Evolutionary conservation across 2,329 filamentous ascomycete genomes (phyloP), one percentile per base, ranked within the genome.

Genomic region (Coniochaeta hoffmannii): DNA sequence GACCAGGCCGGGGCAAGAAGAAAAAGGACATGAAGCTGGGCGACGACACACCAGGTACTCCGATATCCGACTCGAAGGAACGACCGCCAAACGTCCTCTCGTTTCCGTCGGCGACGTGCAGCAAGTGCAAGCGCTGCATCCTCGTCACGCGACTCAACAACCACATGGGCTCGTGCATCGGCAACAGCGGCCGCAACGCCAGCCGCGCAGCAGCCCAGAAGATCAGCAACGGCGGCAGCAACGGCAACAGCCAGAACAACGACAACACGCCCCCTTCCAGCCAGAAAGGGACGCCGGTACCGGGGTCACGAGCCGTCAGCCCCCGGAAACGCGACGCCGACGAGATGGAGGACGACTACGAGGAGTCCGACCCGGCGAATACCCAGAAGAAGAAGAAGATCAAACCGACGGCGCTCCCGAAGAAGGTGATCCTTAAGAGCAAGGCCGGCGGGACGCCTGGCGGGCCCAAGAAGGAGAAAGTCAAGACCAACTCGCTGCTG

Each of bases 1-100:
- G 81, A 0, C 84, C 85, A 22, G 84, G 84, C 14, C 80, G 87
- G 58, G 88, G 87, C 58, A 89, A 88, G 74, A 89, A 88, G 76
- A 90, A 87, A 79, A 90, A 89, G 77, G 87, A 86, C 68, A 84
- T 85, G 74, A 82, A 76, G 70, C 66, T 69, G 50, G 71, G 75
- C 62, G 71, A 73, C 61, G 78, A 80, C 58, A 75, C 74, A 17
- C 70, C 76, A 28, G 61, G 67, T 49, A 60, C 58, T 14, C 60
- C 63, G 6, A 59, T 53, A 11, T 57, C 60, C 44, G 63, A 65
- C 32, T 61, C 79, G 6, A 82, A 83, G 58, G 77, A 82, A 57
- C 73, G 79, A 19, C 81, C 82, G 11, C 75, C 79, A 9, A 85
- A 86, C 62, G 81, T 85, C 53, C 76, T 86, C 31, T 82, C 81